Percentiles rank a stretch among this genome's conserved stretches.
Conservation (phyloP, 2,329 filamentous ascomycete species). For the Talaromyces sp. region DNA sequence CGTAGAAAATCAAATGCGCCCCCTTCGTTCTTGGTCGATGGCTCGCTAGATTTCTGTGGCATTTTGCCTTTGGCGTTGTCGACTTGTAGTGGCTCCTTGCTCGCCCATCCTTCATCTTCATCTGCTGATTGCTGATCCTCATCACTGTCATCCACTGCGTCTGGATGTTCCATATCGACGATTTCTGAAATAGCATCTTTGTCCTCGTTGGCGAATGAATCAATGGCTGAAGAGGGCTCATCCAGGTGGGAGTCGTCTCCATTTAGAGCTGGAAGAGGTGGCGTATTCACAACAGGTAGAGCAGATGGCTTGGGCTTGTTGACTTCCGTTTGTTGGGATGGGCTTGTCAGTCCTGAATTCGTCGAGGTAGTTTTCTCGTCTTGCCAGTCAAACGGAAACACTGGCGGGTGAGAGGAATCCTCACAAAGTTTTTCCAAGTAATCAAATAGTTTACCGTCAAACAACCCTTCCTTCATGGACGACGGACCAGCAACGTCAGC, state of each 20-base stretch:
- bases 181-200: constrained; percentile 14
- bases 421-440: constrained; percentile 1
- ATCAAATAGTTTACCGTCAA: background rate
- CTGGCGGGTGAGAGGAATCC: background rate
- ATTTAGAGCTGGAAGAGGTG: background rate
- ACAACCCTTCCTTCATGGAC: background rate
- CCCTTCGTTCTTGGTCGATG: constrained; percentile 1
- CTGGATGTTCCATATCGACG: constrained; percentile 27
- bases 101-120: constrained; percentile 4
- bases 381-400: constrained; percentile 1
- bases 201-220: background rate
- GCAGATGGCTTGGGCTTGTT: background rate
- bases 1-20: constrained; percentile 47
- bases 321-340: background rate
- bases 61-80: constrained; percentile 10
- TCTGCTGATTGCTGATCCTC: constrained; percentile 21
- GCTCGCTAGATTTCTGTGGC: background rate
- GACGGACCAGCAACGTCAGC: background rate
- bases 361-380: background rate
- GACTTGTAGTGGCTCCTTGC: background rate
- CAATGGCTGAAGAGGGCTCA: background rate
- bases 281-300: background rate
- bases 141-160: constrained; percentile 21
- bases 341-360: background rate
- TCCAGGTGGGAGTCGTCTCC: background rate